These are phyloP conservation scores for Selaginella tamariscina DNA, from an alignment of 75 land plant species.

Conservation along the genomic window DNA sequence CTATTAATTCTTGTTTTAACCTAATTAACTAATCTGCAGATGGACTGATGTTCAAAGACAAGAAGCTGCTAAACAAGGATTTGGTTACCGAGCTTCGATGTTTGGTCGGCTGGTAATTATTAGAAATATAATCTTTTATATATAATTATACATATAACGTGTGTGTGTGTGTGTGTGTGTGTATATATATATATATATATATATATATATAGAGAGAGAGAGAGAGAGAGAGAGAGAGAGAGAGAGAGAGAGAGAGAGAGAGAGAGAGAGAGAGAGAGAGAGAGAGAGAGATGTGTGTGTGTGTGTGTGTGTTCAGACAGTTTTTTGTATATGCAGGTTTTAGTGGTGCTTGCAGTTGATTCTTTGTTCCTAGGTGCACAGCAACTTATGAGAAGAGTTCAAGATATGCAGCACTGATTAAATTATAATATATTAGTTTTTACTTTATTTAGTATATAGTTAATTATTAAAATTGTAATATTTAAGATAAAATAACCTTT, in stretches of 20 bases:
- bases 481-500: no score
- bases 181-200: neutral
- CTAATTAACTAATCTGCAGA: slow-evolving; percentile 22
- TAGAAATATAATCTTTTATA: neutral
- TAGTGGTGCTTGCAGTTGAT: slow-evolving; percentile 55
- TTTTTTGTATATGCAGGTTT: slow-evolving; percentile 35
- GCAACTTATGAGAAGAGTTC: slow-evolving; percentile 41
- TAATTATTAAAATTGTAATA: no score
- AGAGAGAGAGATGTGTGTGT: no score
- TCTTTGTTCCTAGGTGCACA: slow-evolving; percentile 58
- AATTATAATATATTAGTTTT: no score
- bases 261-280: neutral
- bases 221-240: neutral
- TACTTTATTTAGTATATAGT: no score
- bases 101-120: slow-evolving; percentile 63
- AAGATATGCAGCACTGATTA: slow-evolving; percentile 29
- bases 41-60: slow-evolving; percentile 92
- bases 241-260: neutral
- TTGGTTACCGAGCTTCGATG: slow-evolving; percentile 55
- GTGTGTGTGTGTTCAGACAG: neutral
- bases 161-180: no score
- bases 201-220: no score
- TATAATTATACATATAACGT: no score
- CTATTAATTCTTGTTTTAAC: neutral
- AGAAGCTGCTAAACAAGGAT: slow-evolving; percentile 70